Conservation (phyloP, 441 rosid genomes). For the Breynia disticha region DNA sequence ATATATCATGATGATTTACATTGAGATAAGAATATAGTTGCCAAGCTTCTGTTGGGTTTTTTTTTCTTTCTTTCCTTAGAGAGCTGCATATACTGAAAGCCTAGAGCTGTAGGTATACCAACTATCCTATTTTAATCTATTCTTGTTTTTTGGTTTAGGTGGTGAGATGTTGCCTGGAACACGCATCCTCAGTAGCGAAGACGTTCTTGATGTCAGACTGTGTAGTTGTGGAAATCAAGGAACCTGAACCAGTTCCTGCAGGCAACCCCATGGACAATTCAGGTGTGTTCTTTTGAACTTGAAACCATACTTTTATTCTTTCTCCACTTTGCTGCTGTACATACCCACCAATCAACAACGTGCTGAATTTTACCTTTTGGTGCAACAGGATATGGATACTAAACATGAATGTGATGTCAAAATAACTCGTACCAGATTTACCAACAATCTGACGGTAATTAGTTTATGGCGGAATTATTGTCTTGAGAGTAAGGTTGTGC, state of each 20-base stretch:
- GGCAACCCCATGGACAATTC: slow-evolving; percentile 92
- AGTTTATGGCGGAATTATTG: too few relatives aligned
- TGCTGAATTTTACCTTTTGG: neutral
- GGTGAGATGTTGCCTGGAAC: slow-evolving; percentile 94
- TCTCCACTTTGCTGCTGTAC: neutral
- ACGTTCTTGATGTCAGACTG: slow-evolving; percentile 91
- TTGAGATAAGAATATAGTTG: neutral
- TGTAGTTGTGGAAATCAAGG: slow-evolving; percentile 88
- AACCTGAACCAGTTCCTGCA: slow-evolving; percentile 51
- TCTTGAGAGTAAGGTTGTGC: too few relatives aligned
- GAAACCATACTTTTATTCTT: too few relatives aligned
- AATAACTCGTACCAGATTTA: neutral
- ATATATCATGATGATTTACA: slow-evolving; percentile 8
- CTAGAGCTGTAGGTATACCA: neutral
- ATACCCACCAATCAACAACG: too few relatives aligned
- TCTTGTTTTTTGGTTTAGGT: slow-evolving; percentile 31
- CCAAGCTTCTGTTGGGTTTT: neutral
- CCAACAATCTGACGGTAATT: neutral
- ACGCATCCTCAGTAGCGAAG: slow-evolving; percentile 80
- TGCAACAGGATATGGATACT: slow-evolving; percentile 48
- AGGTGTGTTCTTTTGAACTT: slow-evolving; percentile 32
- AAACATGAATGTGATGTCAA: neutral
- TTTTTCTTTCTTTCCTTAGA: neutral
- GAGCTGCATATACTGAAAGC: neutral
- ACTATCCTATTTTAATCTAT: neutral